Evolutionary conservation across 202 grass and related monocot species (phyloP), one percentile per base, ranked within the genome.

Genomic region (Dendrocalamus latiflorus): DNA sequence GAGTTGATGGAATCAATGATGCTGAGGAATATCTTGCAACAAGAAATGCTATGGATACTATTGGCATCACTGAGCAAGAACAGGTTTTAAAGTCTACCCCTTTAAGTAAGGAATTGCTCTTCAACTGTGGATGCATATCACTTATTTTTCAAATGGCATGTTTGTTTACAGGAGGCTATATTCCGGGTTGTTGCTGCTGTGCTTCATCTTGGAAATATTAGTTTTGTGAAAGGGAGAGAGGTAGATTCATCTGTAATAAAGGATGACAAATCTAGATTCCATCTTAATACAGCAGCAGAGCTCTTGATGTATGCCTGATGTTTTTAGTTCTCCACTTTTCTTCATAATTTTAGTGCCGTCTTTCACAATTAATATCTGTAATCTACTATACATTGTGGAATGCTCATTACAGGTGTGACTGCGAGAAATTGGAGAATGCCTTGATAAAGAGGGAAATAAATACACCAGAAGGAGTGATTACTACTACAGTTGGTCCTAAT

Each of bases 161-260:
- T 36, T 34, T 88, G 17, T 77, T 63, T 87, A 72, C 89, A 98
- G 96, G 96, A 95, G 72, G 89, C 77, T 85, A 98, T 95, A 92
- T 98, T 98, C 69, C 88, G 89, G 81, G 93, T 95, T 90, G 96
- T 98, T 80, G 96, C 93, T 84, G 77, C 89, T 84, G 90, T 98
- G 90, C 96, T 98, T 83, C 96, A 98, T 95, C 89, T 98, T 68
- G 96, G 96, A 65, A 98, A 98, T 83, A 93, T 98, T 76, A 90
- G 73, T 64, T 98, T 98, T 90, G 85, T 75, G 5, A 95, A 95
- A 84, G 96, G 96, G 61, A 88, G 73, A 70, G 89, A 98, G 56
- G 86, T 79, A 74, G 96, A 98, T 93, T 98, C 96, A 78, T 98
- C 96, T 66, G 54, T 91, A 83, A 42, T 98, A 83, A 95, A 91